A percentile compares a stretch with the other conserved stretches of the same genome.
These are phyloP conservation scores for Tetracentron sinense DNA, from an alignment of 164 flowering plant genomes.

Conservation along the genomic window DNA sequence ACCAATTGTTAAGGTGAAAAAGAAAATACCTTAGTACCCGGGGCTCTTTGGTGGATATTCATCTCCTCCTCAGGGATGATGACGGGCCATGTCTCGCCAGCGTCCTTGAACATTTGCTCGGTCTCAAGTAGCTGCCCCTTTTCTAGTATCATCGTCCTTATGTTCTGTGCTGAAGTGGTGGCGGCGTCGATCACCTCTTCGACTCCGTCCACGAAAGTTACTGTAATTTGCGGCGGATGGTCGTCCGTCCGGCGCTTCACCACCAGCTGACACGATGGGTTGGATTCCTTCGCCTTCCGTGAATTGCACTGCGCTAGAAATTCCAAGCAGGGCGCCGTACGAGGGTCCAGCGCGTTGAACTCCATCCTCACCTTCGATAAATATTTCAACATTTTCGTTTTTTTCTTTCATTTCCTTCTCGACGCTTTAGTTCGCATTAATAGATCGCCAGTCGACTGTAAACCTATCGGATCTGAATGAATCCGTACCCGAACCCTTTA, in stretches of 20 bases:
- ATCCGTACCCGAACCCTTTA: no score
- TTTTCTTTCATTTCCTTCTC: neutral
- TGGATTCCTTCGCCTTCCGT: slow-evolving; percentile 88
- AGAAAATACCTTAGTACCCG: slow-evolving; percentile 66
- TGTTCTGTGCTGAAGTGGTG: slow-evolving; percentile 61
- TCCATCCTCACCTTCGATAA: slow-evolving; percentile 81
- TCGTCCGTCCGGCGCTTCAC: slow-evolving; percentile 92
- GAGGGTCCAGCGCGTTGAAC: slow-evolving; percentile 82
- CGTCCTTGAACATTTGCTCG: slow-evolving; percentile 89
- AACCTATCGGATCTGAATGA: no score
- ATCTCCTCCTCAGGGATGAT: slow-evolving; percentile 78
- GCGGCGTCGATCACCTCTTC: slow-evolving; percentile 82
- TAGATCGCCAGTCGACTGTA: no score
- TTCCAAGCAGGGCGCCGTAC: slow-evolving; percentile 82
- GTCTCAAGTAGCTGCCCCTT: slow-evolving; percentile 85
- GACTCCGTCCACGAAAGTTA: slow-evolving; percentile 83
- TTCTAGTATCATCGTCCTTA: slow-evolving; percentile 63
- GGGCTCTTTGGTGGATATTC: slow-evolving; percentile 37
- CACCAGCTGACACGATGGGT: slow-evolving; percentile 64
- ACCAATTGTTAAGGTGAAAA: no score
- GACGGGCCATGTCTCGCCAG: slow-evolving; percentile 90
- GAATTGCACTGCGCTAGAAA: slow-evolving; percentile 92
- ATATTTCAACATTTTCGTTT: slow-evolving; percentile 71
- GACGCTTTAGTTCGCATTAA: no score
- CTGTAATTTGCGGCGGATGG: slow-evolving; percentile 78